Base-by-base conservation (phyloP, 345 rosid species). In the Dipteronia sinensis region DNA sequence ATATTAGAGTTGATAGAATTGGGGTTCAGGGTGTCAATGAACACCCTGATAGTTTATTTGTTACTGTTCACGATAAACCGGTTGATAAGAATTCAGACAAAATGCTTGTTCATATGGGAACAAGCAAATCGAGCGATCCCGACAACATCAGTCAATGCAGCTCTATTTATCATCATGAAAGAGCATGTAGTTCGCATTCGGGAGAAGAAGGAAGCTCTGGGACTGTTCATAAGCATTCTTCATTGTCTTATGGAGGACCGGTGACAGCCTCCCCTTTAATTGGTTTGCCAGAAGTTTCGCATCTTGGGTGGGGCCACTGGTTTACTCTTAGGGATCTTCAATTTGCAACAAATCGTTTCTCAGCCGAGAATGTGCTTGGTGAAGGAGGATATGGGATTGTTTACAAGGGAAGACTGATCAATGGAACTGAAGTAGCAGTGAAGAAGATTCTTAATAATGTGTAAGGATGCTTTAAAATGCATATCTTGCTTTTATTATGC, bases 301-400 rank as follows among this genome's bases (percentile, higher is more conserved):
- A 92, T 78, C 98, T 96, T 81, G 99, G 99, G 56, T 96, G 99
- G 99, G 99, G 99, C 55, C 98, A 96, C 75, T 94, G 98, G 97
- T 96, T 96, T 83, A 96, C 99, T 75, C 98, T 94, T 53, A 86
- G 99, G 84, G 99, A 96, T 85, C 97, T 96, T 71, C 88, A 96
- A 83, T 85, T 88, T 47, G 97, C 99, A 0, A 94, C 99, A 17
- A 86, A 84, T 75, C 91, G 86, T 66, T 96, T 96, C 78, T 76
- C 93, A 12, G 80, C 92, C 0, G 95, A 89, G 77, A 92, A 96
- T 88, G 92, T 96, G 55, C 80, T 96, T 66, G 99, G 99, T 42
- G 99, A 96, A 82, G 99, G 99, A 72, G 99, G 99, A 76, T 96
- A 96, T 83, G 99, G 99, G 78, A 89, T 96, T 78, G 98, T 96